Conservation (phyloP, 2,329 filamentous ascomycete species). For the Neocucurbitaria cava region DNA sequence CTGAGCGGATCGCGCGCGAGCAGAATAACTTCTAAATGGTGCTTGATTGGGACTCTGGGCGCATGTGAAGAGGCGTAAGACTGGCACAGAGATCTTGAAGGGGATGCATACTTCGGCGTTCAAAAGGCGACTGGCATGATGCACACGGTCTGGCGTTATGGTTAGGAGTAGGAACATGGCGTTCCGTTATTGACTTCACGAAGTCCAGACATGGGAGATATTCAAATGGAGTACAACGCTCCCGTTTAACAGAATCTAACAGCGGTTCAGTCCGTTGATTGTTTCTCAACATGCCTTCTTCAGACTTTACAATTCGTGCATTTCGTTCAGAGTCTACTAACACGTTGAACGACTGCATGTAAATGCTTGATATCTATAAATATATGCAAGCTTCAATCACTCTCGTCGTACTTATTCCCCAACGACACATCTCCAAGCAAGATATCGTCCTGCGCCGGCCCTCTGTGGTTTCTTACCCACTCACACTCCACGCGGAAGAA, state of each 20-base stretch:
- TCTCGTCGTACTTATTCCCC: conserved; percentile 69
- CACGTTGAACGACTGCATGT: too few relatives aligned
- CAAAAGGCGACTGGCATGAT: not conserved
- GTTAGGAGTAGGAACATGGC: not conserved
- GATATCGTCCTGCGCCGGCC: conserved; percentile 70
- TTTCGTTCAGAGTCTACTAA: not conserved
- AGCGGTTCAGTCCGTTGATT: not conserved
- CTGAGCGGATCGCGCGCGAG: conserved; percentile 40
- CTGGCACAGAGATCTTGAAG: not conserved
- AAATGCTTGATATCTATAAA: not conserved
- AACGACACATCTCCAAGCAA: conserved; percentile 69
- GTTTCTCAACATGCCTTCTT: not conserved
- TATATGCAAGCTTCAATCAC: conserved; percentile 42
- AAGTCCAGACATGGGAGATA: not conserved
- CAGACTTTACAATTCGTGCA: not conserved
- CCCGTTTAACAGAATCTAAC: not conserved
- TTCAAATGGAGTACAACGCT: not conserved
- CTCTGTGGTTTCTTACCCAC: conserved; percentile 70
- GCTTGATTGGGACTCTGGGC: not conserved
- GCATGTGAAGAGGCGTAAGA: not conserved
- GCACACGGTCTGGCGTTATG: conserved; percentile 1
- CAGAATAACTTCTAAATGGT: conserved; percentile 32
- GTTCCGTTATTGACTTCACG: not conserved
- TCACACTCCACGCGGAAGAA: conserved; percentile 96
- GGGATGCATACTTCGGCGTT: not conserved